These are phyloP conservation scores for Botrytis medusae DNA, from an alignment of 2,329 filamentous ascomycete genomes.

Conservation along the genomic window DNA sequence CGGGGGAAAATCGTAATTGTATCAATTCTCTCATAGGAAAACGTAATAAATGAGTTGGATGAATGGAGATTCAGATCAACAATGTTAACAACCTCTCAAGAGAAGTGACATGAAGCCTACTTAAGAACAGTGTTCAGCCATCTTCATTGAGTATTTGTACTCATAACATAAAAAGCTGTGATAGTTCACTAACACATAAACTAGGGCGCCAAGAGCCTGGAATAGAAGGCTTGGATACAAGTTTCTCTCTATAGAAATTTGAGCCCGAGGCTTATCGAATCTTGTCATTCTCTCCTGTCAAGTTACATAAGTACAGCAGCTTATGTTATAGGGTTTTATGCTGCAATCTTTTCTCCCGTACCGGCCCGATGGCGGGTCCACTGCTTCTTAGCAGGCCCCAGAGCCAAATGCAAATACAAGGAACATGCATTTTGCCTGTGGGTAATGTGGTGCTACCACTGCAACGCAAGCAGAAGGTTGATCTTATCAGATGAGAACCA, in stretches of 20 bases:
- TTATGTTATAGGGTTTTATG: not conserved
- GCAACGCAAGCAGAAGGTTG: not conserved
- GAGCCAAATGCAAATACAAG: conserved; percentile 1
- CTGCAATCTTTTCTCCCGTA: not conserved
- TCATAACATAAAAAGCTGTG: not conserved
- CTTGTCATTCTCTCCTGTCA: not conserved
- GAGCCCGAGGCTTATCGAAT: not conserved
- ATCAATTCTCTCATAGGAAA: too few species aligned
- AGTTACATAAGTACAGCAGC: not conserved
- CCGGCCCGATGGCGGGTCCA: conserved; percentile 4
- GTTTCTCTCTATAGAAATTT: not conserved
- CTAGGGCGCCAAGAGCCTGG: not conserved
- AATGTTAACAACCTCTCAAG: not conserved
- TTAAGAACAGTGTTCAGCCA: not conserved
- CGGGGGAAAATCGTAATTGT: too few species aligned
- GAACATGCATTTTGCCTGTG: not conserved
- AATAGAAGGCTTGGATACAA: not conserved
- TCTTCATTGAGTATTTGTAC: not conserved
- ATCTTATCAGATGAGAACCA: conserved; percentile 17
- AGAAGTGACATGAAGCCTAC: not conserved
- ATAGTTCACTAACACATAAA: not conserved
- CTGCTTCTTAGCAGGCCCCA: not conserved
- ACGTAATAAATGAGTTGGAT: too few species aligned
- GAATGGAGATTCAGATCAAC: too few species aligned
- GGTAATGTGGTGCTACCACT: not conserved